Evolutionary conservation across 768 basidiomycete species (phyloP), one percentile per base, ranked within the genome.

Genomic region (Phlegmacium glaucopus): DNA sequence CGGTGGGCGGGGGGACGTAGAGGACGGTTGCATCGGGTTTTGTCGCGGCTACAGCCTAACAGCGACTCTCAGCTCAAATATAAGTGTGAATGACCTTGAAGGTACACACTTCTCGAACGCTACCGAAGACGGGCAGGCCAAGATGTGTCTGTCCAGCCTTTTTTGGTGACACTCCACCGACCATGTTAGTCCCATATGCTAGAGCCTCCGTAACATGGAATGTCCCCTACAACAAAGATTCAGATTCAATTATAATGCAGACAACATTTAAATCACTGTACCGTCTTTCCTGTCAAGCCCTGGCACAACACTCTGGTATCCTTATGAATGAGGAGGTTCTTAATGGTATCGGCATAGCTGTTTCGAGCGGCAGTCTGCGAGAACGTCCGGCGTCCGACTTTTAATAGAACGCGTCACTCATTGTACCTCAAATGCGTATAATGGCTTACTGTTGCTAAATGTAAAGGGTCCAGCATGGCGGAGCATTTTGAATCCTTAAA

Each of bases 71-170:
- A 22, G 39, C 38, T 30, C 11, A 18, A 41, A 30, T 27, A 32
- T 22, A 15, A 28, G 12, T 35, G 15, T 22, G 22, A 22, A 9
- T 16, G 26, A 34, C 8, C 26, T 26, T 38, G 13, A 47, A 16
- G 5, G 6, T 9, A 63, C 76, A 56, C 57, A 92, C 94, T 77
- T 98, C 95, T 63, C 78, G 78, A 48, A 99, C 96, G 39, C 79
- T 81, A 36, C 90, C 95, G 60, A 92, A 99, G 27, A 99, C 85
- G 34, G 96, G 96, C 16, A 97, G 78, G 26, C 94, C 95, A 47
- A 99, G 80, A 72, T 99, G 96, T 3, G 82, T 90, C 67, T 89
- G 85, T 11, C 96, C 96, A 45, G 94, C 96, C 70, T 98, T 98
- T 75, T 90, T 92, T 30, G 90, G 91, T 2, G 92, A 94, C 45